Base-by-base conservation (phyloP, 331 rosid genomes). In the Telfairia occidentalis region DNA sequence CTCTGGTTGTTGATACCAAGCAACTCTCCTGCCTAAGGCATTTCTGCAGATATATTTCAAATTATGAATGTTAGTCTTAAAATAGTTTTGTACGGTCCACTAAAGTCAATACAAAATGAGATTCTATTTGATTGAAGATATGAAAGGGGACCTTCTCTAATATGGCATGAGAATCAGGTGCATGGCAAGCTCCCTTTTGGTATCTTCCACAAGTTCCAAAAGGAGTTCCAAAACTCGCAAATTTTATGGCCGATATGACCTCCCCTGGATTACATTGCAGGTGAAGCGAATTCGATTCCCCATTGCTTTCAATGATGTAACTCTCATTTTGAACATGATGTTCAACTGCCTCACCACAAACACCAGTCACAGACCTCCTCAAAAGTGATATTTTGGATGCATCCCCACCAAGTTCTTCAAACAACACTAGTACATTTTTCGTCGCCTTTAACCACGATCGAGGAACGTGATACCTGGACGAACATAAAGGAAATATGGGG, bases 361-460 rank as follows among this genome's bases (percentile, higher is more conserved):
- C 72, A 49, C 77, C 78, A 7, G 80, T 66, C 66, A 82, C 69
- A 13, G 82, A 78, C 83, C 96, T 89, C 85, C 82, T 89, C 12
- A 84, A 82, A 1, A 95, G 67, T 61, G 90, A 77, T 53, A 89
- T 89, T 82, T 85, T 92, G 38, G 88, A 78, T 24, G 91, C 90
- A 80, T 90, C 87, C 4, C 99, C 99, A 0, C 97, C 97, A 4
- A 95, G 87, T 82, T 95, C 99, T 85, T 92, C 99, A 54, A 95
- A 87, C 45, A 90, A 80, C 45, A 95, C 91, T 57, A 95, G 26
- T 78, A 92, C 71, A 74, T 95, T 95, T 46, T 81, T 55, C 9
- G 87, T 86, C 75, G 97, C 92, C 85, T 85, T 95, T 58, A 95
- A 84, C 99, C 99, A 95, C 23, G 97, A 87, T 83, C 96, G 86